phyloP scores from a whole-genome alignment of 2,329 filamentous ascomycete genomes.

The Diaporthe eres region DNA sequence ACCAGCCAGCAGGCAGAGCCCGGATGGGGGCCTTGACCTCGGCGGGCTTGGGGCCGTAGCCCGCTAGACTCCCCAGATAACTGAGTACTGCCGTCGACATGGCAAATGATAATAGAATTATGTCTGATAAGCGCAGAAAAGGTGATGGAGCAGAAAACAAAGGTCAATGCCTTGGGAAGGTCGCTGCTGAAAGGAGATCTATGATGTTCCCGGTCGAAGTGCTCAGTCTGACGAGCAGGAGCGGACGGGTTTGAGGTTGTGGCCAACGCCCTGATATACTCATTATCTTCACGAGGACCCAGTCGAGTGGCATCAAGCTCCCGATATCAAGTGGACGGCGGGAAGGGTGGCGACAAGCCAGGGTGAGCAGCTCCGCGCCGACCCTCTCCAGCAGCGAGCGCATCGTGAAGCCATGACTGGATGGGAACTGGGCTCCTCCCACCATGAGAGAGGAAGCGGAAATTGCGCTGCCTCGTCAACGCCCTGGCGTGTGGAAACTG shows the following conservation, averaged over 20 bases:
- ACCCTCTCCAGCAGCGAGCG: constrained; percentile 24
- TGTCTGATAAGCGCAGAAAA: not conserved
- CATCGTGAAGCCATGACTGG: constrained; percentile 34
- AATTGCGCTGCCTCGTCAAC: constrained; percentile 29
- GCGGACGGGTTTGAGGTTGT: not conserved
- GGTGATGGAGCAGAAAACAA: not conserved
- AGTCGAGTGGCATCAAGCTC: constrained; percentile 30
- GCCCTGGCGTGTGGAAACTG: constrained; percentile 30
- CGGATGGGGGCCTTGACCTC: constrained; percentile 48
- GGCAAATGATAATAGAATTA: not conserved
- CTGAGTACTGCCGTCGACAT: constrained; percentile 34
- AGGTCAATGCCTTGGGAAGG: not conserved
- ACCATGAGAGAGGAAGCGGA: constrained; percentile 27
- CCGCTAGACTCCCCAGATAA: constrained; percentile 33
- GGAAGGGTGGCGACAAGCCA: constrained; percentile 32
- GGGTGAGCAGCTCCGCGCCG: constrained; percentile 29
- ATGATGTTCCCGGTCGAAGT: not conserved
- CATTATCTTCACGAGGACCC: constrained; percentile 24
- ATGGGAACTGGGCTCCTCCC: constrained; percentile 23
- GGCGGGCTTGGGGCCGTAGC: constrained; percentile 17
- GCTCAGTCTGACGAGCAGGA: not conserved
- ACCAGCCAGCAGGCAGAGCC: constrained; percentile 67
- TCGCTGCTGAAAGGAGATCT: constrained; percentile 8
- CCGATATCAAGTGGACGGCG: constrained; percentile 29
- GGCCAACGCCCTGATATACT: constrained; percentile 26